Evolutionary conservation across 371 early-diverging fungal genomes (phyloP), one percentile per base, ranked within the genome.

Genomic region (Nematocida sp.): DNA sequence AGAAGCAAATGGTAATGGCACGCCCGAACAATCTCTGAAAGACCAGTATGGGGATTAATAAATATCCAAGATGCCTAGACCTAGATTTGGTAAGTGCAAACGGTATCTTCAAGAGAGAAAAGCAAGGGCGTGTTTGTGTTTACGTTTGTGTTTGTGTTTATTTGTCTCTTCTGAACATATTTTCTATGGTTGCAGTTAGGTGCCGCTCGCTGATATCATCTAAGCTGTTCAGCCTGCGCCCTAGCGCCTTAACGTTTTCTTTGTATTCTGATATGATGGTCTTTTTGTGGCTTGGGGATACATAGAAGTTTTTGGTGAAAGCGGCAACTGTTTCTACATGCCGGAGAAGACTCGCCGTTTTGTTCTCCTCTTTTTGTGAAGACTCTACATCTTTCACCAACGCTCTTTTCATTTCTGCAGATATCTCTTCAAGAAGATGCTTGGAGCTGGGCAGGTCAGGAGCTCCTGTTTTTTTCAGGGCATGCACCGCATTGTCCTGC

Each of bases 181-280:
- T n/a, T n/a, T n/a, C 8, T 13, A 56, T 56, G 11, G 43, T 3
- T 36, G 55, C n/a, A 23, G 56, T 32, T 11, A 70, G 60, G 50
- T 70, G 74, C 15, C 40, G 27, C 1, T 56, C 56, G 36, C 74
- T 70, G 27, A 70, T 45, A 29, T 70, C 62, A 34, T 70, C 74
- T 32, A 70, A 46, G 1, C 51, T 31, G 11, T 60, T 60, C 19
- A 32, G 29, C 32, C 25, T 62, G 11, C 37, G 29, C 19, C 41
- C 74, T 48, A 70, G 29, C 23, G 49, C 58, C 38, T 48, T 38
- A 7, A 57, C 58, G n/a, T 29, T 4, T 32, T 62, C 4, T 37
- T 36, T 29, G 29, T 11, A 62, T 5, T 29, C 3, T 8, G 8
- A 38, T 46, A 7, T 62, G 32, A 62, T 34, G 27, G 43, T 46